These are phyloP conservation scores for Caloboletus inedulis DNA, from an alignment of 1,284 basidiomycete genomes.

Conservation along the genomic window DNA sequence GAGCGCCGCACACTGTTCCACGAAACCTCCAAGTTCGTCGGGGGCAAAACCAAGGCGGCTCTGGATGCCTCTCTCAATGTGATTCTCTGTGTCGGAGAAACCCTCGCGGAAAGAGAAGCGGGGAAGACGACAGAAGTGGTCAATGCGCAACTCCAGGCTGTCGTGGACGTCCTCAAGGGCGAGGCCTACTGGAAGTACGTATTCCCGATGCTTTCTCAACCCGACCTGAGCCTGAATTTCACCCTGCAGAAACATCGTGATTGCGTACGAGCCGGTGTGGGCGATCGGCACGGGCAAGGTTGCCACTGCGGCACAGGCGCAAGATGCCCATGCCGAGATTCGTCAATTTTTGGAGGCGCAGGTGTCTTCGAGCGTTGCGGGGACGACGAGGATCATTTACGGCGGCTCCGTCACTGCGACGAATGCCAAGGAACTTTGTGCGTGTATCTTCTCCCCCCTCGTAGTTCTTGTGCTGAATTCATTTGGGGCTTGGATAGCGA, in stretches of 20 bases:
- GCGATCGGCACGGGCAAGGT: constrained; percentile 98
- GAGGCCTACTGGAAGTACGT: constrained; percentile 79
- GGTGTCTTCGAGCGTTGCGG: constrained; percentile 73
- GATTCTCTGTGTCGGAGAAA: constrained; percentile 97
- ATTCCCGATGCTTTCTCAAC: neutral
- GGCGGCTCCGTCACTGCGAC: constrained; percentile 89
- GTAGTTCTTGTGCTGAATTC: neutral
- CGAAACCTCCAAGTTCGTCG: constrained; percentile 83
- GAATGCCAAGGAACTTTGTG: constrained; percentile 86
- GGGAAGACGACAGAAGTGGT: constrained; percentile 80
- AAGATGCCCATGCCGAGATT: constrained; percentile 87
- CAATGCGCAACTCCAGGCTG: constrained; percentile 79
- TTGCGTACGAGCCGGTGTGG: constrained; percentile 98
- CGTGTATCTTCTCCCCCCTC: constrained; percentile 28
- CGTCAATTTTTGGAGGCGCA: constrained; percentile 71
- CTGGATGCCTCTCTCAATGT: constrained; percentile 75
- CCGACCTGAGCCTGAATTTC: neutral
- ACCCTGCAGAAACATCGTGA: constrained; percentile 72
- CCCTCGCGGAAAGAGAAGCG: constrained; percentile 84
- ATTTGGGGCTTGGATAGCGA: constrained; percentile 43
- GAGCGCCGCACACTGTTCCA: constrained; percentile 93
- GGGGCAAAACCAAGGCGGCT: constrained; percentile 83
- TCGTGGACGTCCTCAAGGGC: constrained; percentile 56
- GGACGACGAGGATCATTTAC: constrained; percentile 86
- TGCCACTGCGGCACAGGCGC: constrained; percentile 87